Percentiles rank a stretch among this genome's conserved stretches.
phyloP scores from a whole-genome alignment of 2,329 filamentous ascomycete genomes.

The Elsinoe australis region DNA sequence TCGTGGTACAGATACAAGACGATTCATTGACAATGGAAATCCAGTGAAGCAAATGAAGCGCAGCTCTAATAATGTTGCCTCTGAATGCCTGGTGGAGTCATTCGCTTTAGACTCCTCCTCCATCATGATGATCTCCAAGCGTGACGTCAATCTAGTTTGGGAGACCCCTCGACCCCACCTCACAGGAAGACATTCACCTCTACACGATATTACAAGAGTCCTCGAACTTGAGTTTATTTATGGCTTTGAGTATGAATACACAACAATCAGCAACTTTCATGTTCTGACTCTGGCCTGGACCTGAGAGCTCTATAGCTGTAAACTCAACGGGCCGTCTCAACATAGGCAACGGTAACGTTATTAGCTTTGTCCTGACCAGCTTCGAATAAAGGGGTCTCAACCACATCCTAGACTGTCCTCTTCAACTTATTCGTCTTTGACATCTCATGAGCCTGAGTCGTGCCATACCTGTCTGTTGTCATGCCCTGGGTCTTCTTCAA shows the following conservation, averaged over 20 bases:
- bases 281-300: no score
- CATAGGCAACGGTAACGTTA: neutral
- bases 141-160: constrained; percentile 8
- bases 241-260: no score
- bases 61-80: neutral
- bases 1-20: neutral
- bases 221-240: no score
- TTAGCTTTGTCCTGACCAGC: neutral
- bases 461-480: neutral
- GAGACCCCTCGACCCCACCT: no score
- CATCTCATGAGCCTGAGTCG: neutral
- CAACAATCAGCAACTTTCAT: no score
- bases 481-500: neutral
- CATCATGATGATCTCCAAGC: neutral
- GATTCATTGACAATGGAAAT: constrained; percentile 14
- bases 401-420: neutral
- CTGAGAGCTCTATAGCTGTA: no score
- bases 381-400: neutral
- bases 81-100: neutral
- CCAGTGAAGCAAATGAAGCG: no score
- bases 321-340: neutral
- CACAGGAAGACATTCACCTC: no score
- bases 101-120: neutral
- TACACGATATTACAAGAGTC: no score
- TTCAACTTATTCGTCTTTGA: neutral